These are phyloP conservation scores for Picea engelmannii DNA, from an alignment of 83 land plant genomes.

Conservation along the genomic window DNA sequence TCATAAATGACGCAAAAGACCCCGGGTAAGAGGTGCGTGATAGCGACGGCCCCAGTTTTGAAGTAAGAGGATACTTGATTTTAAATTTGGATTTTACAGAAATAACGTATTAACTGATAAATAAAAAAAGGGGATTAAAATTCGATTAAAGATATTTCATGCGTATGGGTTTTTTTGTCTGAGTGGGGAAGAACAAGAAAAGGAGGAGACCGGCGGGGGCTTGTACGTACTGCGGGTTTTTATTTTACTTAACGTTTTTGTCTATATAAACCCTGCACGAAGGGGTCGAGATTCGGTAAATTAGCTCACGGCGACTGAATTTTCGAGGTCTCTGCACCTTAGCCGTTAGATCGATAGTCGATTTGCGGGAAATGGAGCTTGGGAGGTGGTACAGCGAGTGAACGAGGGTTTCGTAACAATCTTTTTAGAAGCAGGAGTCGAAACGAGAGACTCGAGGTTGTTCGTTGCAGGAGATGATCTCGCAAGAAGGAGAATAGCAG, in stretches of 20 bases:
- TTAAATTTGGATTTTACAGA: background rate
- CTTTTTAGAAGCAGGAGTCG: background rate
- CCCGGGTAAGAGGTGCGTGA: background rate
- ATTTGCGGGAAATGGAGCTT: background rate
- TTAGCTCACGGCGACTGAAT: background rate
- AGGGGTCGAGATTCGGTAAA: background rate
- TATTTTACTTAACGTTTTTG: background rate
- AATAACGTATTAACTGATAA: background rate
- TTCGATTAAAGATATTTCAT: no score
- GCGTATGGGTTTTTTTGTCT: no score
- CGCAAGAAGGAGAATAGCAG: background rate
- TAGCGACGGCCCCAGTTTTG: background rate
- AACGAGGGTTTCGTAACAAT: slow-evolving; percentile 7
- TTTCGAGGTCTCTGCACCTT: background rate
- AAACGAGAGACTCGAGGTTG: background rate
- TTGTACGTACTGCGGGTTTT: background rate
- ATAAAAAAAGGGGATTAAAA: background rate
- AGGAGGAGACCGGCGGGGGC: background rate
- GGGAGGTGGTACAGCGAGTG: background rate
- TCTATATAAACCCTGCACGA: background rate
- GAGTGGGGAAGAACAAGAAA: background rate
- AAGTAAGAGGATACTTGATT: background rate
- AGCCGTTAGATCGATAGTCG: background rate
- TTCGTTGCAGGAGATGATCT: slow-evolving; percentile 11
- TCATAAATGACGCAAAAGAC: background rate